phyloP scores from a whole-genome alignment of 257 asterid genomes.

The Solanum pinnatisectum region DNA sequence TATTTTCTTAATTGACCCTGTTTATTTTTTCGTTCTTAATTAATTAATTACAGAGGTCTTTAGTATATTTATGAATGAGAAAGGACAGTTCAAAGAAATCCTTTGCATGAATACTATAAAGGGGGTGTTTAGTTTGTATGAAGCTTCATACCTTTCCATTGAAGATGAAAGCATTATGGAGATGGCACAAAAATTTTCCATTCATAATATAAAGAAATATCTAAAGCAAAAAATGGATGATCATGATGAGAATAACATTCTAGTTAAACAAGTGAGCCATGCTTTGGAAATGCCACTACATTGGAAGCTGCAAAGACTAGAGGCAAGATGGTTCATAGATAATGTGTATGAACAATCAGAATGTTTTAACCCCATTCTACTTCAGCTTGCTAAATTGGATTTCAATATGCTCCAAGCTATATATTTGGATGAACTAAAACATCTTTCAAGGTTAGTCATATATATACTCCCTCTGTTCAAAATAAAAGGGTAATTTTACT shows the following conservation, averaged over 20 bases:
- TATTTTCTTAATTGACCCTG: background rate
- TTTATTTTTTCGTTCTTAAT: background rate
- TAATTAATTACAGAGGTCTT: conserved; percentile 13
- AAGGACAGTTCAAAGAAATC: conserved; percentile 11
- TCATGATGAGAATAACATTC: background rate
- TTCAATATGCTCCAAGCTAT: conserved; percentile 16
- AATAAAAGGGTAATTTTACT: too few relatives aligned
- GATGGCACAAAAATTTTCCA: conserved; percentile 18
- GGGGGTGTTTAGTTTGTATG: conserved; percentile 34
- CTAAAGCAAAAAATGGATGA: background rate
- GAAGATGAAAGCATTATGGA: conserved; percentile 39
- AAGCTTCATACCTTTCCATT: conserved; percentile 37
- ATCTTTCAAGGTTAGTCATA: conserved; percentile 19
- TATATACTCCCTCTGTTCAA: too few relatives aligned
- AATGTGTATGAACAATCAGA: conserved; percentile 4
- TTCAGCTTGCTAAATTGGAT: conserved; percentile 20
- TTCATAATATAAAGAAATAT: conserved; percentile 6
- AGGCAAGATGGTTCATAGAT: conserved; percentile 37
- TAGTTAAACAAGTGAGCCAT: conserved; percentile 21
- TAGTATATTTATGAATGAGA: conserved; percentile 24
- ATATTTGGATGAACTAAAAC: conserved; percentile 30
- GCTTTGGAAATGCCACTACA: conserved; percentile 44
- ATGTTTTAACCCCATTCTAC: background rate
- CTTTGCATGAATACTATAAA: conserved; percentile 7
- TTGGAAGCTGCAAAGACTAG: conserved; percentile 40